These are phyloP conservation scores for Andrographis paniculata DNA, from an alignment of 305 asterid species.

Conservation along the genomic window DNA sequence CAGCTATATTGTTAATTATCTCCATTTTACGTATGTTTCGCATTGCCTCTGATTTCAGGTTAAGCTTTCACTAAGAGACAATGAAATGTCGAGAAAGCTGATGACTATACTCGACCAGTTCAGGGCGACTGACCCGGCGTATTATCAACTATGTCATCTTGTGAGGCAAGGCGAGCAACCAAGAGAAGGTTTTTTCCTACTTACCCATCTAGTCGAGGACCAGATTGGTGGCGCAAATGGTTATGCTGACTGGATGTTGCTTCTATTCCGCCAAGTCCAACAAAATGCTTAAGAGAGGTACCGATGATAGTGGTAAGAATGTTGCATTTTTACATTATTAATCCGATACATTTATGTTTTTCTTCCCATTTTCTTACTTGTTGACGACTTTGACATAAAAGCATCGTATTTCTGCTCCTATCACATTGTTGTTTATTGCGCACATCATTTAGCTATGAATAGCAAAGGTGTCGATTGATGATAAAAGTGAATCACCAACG, in stretches of 20 bases:
- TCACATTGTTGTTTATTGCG: too few relatives aligned
- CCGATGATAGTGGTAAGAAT: neutral
- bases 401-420: too few relatives aligned
- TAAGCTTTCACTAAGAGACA: conserved; percentile 51
- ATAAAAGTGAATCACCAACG: too few relatives aligned
- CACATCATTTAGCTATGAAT: too few relatives aligned
- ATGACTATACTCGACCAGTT: conserved; percentile 41
- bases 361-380: neutral
- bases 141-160: conserved; percentile 67
- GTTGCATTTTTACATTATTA: too few relatives aligned
- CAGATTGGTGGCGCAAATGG: conserved; percentile 69
- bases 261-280: conserved; percentile 74
- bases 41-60: conserved; percentile 39
- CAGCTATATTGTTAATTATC: neutral
- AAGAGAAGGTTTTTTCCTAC: conserved; percentile 80
- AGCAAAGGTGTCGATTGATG: too few relatives aligned
- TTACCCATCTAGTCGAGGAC: conserved; percentile 79
- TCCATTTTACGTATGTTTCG: conserved; percentile 10
- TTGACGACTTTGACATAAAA: too few relatives aligned
- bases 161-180: conserved; percentile 99
- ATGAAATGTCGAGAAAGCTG: conserved; percentile 65
- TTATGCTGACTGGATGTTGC: conserved; percentile 90
- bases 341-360: neutral
- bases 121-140: conserved; percentile 65
- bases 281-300: conserved; percentile 68